A percentile compares a stretch with the other conserved stretches of the same genome.
Conservation (phyloP, 495 filamentous ascomycete genomes). For the Articulospora tetracladia region DNA sequence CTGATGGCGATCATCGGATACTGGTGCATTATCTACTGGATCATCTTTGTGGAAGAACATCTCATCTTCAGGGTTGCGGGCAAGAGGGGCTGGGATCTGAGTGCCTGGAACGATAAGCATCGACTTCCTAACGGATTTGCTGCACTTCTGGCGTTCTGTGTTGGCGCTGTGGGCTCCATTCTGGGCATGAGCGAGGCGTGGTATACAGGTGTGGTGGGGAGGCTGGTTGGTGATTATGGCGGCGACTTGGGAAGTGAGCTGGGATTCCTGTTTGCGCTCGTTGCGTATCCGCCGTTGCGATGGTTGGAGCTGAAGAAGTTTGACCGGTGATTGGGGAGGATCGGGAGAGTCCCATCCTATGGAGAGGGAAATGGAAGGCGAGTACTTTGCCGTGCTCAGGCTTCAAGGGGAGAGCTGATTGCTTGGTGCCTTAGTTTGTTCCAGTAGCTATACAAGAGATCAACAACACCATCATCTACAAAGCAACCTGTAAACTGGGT, state of each 20-base stretch:
- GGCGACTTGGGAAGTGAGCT: not conserved
- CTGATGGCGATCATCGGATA: constrained; percentile 13
- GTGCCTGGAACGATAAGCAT: constrained; percentile 8
- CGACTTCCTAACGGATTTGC: constrained; percentile 5
- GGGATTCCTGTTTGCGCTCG: not conserved
- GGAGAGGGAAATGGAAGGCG: too few species aligned
- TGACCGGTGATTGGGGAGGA: not conserved
- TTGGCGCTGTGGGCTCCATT: constrained; percentile 1
- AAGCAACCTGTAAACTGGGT: too few species aligned
- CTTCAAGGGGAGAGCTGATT: too few species aligned
- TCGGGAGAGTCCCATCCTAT: too few species aligned
- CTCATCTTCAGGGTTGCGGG: constrained; percentile 14
- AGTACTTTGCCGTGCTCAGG: too few species aligned
- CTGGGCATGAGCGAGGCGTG: constrained; percentile 6
- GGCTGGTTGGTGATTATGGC: constrained; percentile 3
- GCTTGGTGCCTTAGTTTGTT: too few species aligned
- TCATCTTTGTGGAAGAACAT: constrained; percentile 7
- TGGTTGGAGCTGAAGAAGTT: not conserved
- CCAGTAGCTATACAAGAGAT: too few species aligned
- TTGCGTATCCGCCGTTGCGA: not conserved
- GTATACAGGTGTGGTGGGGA: constrained; percentile 1
- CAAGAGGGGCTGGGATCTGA: constrained; percentile 10
- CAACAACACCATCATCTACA: too few species aligned
- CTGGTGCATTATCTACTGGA: constrained; percentile 7
- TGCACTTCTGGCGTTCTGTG: constrained; percentile 6